Evolutionary conservation across 139 green algal genomes (phyloP).

Genomic region (Chlamydomonas asymmetrica): DNA sequence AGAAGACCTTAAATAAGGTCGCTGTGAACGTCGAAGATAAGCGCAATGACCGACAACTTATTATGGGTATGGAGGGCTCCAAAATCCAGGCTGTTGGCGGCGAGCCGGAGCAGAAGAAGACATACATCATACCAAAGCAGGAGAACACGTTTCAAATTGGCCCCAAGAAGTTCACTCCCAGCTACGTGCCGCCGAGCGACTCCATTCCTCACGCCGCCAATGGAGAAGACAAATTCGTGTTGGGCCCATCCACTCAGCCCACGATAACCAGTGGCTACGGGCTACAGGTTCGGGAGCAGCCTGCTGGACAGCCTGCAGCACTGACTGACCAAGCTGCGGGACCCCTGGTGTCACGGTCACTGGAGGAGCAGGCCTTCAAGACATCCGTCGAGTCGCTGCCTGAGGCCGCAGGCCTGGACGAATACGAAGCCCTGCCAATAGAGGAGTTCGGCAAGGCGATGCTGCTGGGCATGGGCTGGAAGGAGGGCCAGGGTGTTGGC

Average conservation of each 20-base stretch:
- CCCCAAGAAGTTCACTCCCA: constrained; percentile 51
- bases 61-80: constrained; percentile 37
- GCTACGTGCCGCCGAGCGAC: constrained; percentile 38
- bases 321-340: background rate
- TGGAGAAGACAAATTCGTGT: constrained; percentile 44
- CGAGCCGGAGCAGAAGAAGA: constrained; percentile 14
- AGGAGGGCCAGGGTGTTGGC: constrained; percentile 73
- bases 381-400: constrained; percentile 43
- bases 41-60: constrained; percentile 35
- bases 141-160: constrained; percentile 58
- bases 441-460: constrained; percentile 83
- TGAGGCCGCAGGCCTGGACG: constrained; percentile 43
- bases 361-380: constrained; percentile 18
- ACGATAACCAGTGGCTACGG: constrained; percentile 40
- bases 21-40: constrained; percentile 29
- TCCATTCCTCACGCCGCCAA: constrained; percentile 23
- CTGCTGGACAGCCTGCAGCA: background rate
- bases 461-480: constrained; percentile 82
- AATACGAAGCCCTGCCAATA: constrained; percentile 78
- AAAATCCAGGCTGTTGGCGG: constrained; percentile 25
- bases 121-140: constrained; percentile 47
- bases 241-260: constrained; percentile 21
- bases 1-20: constrained; percentile 30
- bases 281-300: constrained; percentile 29
- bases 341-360: background rate